phyloP scores from a whole-genome alignment of 1,284 basidiomycete genomes.

The Puccinia novopanici region DNA sequence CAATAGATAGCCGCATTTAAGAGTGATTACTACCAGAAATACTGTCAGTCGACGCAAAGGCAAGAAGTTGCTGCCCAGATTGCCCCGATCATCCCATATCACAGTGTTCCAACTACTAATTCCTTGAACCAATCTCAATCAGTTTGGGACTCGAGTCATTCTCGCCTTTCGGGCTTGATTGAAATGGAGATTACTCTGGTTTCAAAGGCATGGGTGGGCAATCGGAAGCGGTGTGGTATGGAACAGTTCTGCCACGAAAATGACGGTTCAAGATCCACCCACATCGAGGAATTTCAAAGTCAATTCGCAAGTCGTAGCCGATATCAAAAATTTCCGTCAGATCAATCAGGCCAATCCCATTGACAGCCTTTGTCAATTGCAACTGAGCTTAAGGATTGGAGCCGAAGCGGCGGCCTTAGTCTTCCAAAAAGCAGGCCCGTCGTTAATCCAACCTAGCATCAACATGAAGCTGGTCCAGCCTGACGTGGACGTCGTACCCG shows the following conservation, averaged over 20 bases:
- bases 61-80: not conserved
- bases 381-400: slow-evolving; percentile 23
- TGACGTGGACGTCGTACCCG: not conserved
- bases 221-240: slow-evolving; percentile 43
- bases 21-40: not conserved
- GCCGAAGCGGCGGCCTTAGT: slow-evolving; percentile 8
- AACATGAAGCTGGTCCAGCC: not conserved
- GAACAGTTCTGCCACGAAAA: slow-evolving; percentile 32
- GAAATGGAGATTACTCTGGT: not conserved
- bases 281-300: slow-evolving; percentile 40
- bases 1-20: too few relatives aligned
- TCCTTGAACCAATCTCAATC: not conserved
- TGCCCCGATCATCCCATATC: not conserved
- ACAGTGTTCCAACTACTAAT: not conserved
- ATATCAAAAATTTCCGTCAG: slow-evolving; percentile 4
- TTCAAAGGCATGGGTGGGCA: slow-evolving; percentile 42
- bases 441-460: not conserved
- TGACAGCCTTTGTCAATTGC: slow-evolving; percentile 38
- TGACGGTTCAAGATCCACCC: slow-evolving; percentile 32
- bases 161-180: not conserved
- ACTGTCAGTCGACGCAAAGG: not conserved
- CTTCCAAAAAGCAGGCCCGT: not conserved
- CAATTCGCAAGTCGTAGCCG: slow-evolving; percentile 15
- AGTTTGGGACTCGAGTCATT: slow-evolving; percentile 4
- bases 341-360: not conserved